Percentiles rank a stretch among this genome's conserved stretches.
Conservation (phyloP, 164 flowering plant species). For the Piper longum region DNA sequence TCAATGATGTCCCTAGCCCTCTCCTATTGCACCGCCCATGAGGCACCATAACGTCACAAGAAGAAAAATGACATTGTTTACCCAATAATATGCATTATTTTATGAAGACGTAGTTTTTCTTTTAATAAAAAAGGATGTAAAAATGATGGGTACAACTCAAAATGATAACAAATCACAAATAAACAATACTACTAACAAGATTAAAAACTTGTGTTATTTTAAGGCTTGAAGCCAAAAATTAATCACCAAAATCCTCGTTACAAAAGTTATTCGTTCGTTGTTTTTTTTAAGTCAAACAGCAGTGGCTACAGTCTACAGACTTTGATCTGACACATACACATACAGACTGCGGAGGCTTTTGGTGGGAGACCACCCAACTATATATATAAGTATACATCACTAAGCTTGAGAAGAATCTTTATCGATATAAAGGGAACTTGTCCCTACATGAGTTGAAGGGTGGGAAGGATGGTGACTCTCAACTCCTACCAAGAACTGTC, state of each 20-base stretch:
- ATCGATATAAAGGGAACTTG: not conserved
- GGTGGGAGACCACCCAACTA: not conserved
- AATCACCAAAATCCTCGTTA: not conserved
- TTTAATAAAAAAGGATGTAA: no score
- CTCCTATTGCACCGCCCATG: not conserved
- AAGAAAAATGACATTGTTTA: not conserved
- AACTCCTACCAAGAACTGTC: not conserved
- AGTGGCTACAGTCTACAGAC: not conserved
- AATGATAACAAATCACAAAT: no score
- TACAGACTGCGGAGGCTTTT: not conserved
- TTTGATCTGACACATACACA: not conserved
- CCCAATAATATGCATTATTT: not conserved
- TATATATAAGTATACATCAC: no score
- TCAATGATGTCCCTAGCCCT: slow-evolving; percentile 3
- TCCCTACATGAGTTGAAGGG: not conserved
- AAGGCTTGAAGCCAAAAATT: no score
- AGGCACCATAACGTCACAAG: not conserved
- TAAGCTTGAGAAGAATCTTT: not conserved
- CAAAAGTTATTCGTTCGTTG: not conserved
- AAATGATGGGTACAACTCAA: no score
- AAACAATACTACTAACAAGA: no score
- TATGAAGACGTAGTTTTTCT: no score
- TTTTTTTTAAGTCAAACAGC: no score
- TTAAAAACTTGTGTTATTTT: no score
- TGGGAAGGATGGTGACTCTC: not conserved